Evolutionary conservation across 208 protist species (phyloP).

Genomic region (Leishmania gerbilli): DNA sequence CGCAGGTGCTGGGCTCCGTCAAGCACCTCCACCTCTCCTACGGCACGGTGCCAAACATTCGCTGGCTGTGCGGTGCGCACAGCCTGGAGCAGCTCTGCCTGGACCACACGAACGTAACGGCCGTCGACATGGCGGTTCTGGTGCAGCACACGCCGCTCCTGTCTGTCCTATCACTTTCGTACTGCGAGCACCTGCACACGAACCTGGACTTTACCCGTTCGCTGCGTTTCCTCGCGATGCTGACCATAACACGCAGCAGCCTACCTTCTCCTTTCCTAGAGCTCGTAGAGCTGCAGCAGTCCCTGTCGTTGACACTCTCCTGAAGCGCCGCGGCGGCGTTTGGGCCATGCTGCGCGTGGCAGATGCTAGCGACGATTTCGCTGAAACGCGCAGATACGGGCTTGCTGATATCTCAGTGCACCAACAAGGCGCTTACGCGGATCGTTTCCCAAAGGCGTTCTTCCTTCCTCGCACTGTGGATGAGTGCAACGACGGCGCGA

Average conservation of each 20-base stretch:
- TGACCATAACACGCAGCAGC: constrained; percentile 32
- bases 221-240: constrained; percentile 23
- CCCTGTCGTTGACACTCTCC: constrained; percentile 16
- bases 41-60: constrained; percentile 23
- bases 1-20: constrained; percentile 9
- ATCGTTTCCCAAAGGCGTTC: neutral
- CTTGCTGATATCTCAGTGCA: neutral
- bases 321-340: neutral
- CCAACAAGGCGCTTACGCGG: neutral
- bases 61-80: constrained; percentile 40
- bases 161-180: constrained; percentile 30
- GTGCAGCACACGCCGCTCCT: constrained; percentile 27
- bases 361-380: neutral
- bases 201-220: constrained; percentile 38
- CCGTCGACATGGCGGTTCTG: constrained; percentile 28
- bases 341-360: too few relatives aligned
- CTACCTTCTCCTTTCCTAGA: neutral
- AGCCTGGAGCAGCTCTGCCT: constrained; percentile 39
- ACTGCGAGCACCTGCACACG: constrained; percentile 40
- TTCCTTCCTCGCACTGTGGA: neutral
- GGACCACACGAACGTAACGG: constrained; percentile 47
- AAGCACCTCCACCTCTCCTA: constrained; percentile 33
- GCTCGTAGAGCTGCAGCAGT: constrained; percentile 5
- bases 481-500: neutral
- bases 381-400: neutral